phyloP scores from a whole-genome alignment of 768 basidiomycete genomes.

The Tricholoma sp. region DNA sequence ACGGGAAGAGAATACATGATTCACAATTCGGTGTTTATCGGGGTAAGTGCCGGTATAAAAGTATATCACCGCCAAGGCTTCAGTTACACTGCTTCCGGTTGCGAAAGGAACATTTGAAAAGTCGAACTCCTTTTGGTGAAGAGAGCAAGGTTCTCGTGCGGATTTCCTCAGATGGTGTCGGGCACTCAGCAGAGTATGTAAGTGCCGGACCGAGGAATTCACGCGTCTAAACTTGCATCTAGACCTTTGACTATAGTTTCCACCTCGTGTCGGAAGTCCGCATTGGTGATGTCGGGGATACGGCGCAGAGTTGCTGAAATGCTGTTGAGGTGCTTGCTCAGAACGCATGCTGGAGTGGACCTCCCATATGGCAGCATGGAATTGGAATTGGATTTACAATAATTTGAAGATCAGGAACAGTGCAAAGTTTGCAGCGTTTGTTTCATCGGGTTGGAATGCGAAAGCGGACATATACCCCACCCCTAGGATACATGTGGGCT shows the following conservation, averaged over 20 bases:
- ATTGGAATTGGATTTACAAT: too few relatives aligned
- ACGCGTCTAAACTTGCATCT: neutral
- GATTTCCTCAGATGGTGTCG: neutral
- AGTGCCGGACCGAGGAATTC: neutral
- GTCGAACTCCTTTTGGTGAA: constrained; percentile 10
- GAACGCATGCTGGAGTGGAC: neutral
- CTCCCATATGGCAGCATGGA: neutral
- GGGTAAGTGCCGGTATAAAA: neutral
- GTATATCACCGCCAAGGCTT: constrained; percentile 15
- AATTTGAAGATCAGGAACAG: neutral
- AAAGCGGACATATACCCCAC: neutral
- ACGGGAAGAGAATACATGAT: constrained; percentile 2
- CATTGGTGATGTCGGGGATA: neutral
- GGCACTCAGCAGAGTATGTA: neutral
- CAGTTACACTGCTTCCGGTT: constrained; percentile 10
- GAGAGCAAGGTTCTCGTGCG: constrained; percentile 2
- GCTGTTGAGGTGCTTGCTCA: neutral
- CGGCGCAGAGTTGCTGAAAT: neutral
- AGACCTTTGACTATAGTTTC: neutral
- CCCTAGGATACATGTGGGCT: too few relatives aligned
- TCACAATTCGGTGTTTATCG: neutral
- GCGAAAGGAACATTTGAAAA: constrained; percentile 2
- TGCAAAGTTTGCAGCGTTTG: neutral
- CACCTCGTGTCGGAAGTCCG: neutral
- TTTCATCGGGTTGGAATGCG: neutral